Evolutionary conservation across 331 rosid species (phyloP), one percentile per base, ranked within the genome.

Genomic region (Erythrophleum ivorense): DNA sequence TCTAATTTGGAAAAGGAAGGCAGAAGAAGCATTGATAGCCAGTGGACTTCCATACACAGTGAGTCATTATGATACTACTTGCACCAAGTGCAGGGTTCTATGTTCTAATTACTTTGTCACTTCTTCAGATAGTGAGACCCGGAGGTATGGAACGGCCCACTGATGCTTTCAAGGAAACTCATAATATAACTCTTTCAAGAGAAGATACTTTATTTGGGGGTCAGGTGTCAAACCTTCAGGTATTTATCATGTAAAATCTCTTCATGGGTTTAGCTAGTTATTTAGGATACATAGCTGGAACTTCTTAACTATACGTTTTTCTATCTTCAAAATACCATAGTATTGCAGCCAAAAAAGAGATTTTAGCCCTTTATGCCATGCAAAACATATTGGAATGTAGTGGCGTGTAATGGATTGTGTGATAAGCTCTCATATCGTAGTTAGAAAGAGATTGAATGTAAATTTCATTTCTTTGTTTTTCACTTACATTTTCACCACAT

Each of bases 121-220:
- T 83, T 81, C 57, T 84, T 84, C 97, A 95, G 99, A 93, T 95
- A 79, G 98, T 95, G 87, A 91, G 99, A 86, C 99, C 99, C 6
- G 99, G 99, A 52, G 99, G 99, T 68, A 93, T 95, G 99, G 99
- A 95, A 85, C 83, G 99, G 71, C 99, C 99, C 29, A 95, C 99
- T 19, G 99, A 95, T 86, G 77, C 98, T 50, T 95, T 78, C 97
- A 95, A 93, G 92, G 97, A 93, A 82, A 95, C 99, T 74, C 98
- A 95, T 85, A 95, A 95, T 60, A 76, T 88, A 74, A 87, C 97
- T 71, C 88, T 95, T 82, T 90, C 99, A 36, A 88, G 43, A 0
- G 97, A 92, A 86, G 99, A 95, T 85, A 93, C 93, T 83, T 88
- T 93, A 78, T 95, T 95, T 85, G 99, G 99, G 33, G 99, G 99